These are phyloP conservation scores for Trypanosoma melophagium DNA, from an alignment of 208 protist species.

Conservation along the genomic window DNA sequence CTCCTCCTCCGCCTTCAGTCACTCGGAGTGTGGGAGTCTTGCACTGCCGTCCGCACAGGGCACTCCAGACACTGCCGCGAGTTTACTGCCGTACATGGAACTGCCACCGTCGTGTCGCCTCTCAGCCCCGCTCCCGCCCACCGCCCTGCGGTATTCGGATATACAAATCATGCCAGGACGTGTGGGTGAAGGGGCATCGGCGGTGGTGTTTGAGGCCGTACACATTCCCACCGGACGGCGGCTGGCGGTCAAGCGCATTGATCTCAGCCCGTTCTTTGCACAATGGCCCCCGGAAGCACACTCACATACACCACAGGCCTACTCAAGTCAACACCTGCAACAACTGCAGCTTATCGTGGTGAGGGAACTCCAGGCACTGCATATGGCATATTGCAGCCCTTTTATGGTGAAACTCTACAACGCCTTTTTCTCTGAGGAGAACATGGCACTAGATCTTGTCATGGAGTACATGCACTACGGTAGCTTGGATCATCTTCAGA, in stretches of 20 bases:
- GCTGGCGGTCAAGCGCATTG: constrained; percentile 81
- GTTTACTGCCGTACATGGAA: constrained; percentile 42
- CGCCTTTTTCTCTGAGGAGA: constrained; percentile 66
- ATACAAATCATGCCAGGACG: constrained; percentile 33
- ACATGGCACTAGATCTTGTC: constrained; percentile 74
- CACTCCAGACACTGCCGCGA: not conserved
- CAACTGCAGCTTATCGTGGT: constrained; percentile 75
- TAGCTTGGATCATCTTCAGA: constrained; percentile 60
- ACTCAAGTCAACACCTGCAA: constrained; percentile 29
- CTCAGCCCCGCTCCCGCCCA: constrained; percentile 29
- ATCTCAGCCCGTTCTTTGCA: constrained; percentile 65
- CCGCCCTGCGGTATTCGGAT: constrained; percentile 65
- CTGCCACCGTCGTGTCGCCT: constrained; percentile 10
- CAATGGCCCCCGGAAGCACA: constrained; percentile 14
- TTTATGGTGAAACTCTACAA: constrained; percentile 92
- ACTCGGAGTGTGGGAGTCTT: not conserved
- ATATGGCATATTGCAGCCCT: constrained; percentile 81
- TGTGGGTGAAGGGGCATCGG: constrained; percentile 74
- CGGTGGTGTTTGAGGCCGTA: constrained; percentile 66
- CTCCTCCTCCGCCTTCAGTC: too few species aligned
- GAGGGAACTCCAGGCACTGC: constrained; percentile 84
- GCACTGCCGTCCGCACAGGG: not conserved
- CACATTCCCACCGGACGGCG: constrained; percentile 63
- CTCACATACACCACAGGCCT: too few species aligned
- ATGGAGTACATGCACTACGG: constrained; percentile 93